Base-by-base conservation (phyloP, 2,329 filamentous ascomycete genomes). In the Madurella mycetomatis region DNA sequence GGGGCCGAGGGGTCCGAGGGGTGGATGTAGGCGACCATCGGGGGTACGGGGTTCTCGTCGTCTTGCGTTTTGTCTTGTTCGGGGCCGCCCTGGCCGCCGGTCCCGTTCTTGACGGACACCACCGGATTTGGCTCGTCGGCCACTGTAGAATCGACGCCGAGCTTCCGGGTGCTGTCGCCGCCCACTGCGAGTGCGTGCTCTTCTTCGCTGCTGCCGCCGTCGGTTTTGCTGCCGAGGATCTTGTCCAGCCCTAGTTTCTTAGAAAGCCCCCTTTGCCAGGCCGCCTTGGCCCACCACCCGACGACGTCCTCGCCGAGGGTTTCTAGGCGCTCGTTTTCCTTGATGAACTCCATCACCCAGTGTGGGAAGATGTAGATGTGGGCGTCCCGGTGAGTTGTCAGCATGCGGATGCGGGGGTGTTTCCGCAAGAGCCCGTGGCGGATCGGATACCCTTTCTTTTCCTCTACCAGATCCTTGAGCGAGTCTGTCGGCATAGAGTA, bases 351-450 rank as follows among this genome's bases (percentile, higher is more conserved):
- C 65, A 96, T 82, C 9, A 95, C 81, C 92, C 94, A 97, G 61
- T 84, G 84, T 0, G 94, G 94, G 62, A 99, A 89, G 59, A 99
- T 84, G 71, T 99, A 99, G 54, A 97, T 87, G 67, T 97, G 92
- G 0, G 92, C 89, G 68, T 97, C 92, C 41, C 94, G 83, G 68
- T 95, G 87, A 4, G 86, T 90, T 13, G 85, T 92, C 56, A 92
- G 78, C 79, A 96, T 87, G 63, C 86, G 86, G 41, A 95, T 77
- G 34, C 84, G 83, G 9, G 89, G 84, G 65, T 95, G 86, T 60
- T 83, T 83, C 54, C 84, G 81, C 12, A 96, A 74, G 31, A 96
- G 77, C 4, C 85, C 84, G 65, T 92, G 87, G 2, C 92, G 84
- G 42, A 95, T 72, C 1, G 88, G 84, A 45, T 92, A 78, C 12